These are phyloP conservation scores for Ricinus communis DNA, from an alignment of 345 rosid genomes.

Conservation along the genomic window DNA sequence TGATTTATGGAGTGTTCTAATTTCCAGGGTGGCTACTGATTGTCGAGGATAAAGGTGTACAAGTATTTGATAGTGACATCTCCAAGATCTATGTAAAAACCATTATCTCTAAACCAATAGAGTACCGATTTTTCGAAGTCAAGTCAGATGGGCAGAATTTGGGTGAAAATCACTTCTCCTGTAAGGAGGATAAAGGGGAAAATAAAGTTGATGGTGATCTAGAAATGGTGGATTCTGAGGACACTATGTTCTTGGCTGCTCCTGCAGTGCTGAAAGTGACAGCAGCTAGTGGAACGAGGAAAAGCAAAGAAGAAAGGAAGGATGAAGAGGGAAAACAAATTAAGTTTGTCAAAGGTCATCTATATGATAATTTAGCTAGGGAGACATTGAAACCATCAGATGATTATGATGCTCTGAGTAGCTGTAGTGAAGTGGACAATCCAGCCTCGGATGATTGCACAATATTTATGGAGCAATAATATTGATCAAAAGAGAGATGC, in stretches of 20 bases:
- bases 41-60: slow-evolving; percentile 58
- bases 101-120: slow-evolving; percentile 42
- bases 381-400: slow-evolving; percentile 22
- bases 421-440: slow-evolving; percentile 49
- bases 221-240: slow-evolving; percentile 39
- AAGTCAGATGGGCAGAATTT: slow-evolving; percentile 14
- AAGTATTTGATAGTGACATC: slow-evolving; percentile 48
- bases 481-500: background rate
- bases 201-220: slow-evolving; percentile 24
- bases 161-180: slow-evolving; percentile 9
- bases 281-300: slow-evolving; percentile 42
- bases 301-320: slow-evolving; percentile 60
- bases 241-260: slow-evolving; percentile 9
- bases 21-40: slow-evolving; percentile 63
- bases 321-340: slow-evolving; percentile 42
- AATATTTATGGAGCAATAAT: slow-evolving; percentile 37
- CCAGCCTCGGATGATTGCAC: slow-evolving; percentile 29
- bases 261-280: slow-evolving; percentile 25
- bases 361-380: slow-evolving; percentile 21
- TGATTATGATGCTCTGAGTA: slow-evolving; percentile 33
- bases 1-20: slow-evolving; percentile 16
- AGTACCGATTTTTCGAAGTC: slow-evolving; percentile 21
- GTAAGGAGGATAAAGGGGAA: slow-evolving; percentile 6
- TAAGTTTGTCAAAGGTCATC: slow-evolving; percentile 49
- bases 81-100: slow-evolving; percentile 51